A percentile compares a stretch with the other conserved stretches of the same genome.
These are phyloP conservation scores for Exophiala xenobiotica DNA, from an alignment of 2,329 filamentous ascomycete genomes.

Conservation along the genomic window DNA sequence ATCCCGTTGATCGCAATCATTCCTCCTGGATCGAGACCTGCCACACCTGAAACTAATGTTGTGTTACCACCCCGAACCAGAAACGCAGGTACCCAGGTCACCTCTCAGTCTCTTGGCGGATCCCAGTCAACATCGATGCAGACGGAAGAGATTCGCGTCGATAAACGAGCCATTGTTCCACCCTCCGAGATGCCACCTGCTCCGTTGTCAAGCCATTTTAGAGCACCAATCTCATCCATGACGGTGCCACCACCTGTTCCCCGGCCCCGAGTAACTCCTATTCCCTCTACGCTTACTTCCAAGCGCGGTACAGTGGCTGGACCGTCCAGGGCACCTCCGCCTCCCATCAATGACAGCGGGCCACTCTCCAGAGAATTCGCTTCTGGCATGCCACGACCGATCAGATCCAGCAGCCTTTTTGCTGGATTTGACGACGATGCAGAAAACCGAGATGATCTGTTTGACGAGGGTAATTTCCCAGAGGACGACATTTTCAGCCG, in stretches of 20 bases:
- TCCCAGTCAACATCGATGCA: conserved; percentile 66
- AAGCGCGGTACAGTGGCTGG: conserved; percentile 17
- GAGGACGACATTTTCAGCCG: conserved; percentile 47
- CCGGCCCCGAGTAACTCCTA: conserved; percentile 31
- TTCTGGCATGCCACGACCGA: conserved; percentile 61
- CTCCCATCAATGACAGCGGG: conserved; percentile 66
- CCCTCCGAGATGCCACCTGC: conserved; percentile 78
- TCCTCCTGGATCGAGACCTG: conserved; percentile 79
- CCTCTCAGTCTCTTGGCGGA: conserved; percentile 48
- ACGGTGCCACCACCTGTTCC: conserved; percentile 22
- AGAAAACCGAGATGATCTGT: conserved; percentile 39
- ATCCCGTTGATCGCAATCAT: conserved; percentile 91
- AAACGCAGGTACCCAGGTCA: conserved; percentile 78
- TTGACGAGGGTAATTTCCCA: conserved; percentile 35
- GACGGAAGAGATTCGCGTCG: conserved; percentile 87
- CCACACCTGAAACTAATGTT: conserved; percentile 62
- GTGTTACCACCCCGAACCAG: conserved; percentile 79
- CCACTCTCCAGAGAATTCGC: conserved; percentile 59
- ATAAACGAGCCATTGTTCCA: conserved; percentile 71
- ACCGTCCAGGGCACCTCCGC: conserved; percentile 20
- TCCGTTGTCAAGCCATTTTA: conserved; percentile 58
- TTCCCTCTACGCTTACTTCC: conserved; percentile 36
- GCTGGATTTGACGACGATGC: conserved; percentile 75
- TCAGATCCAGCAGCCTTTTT: conserved; percentile 80
- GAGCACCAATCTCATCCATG: conserved; percentile 35